phyloP scores from a whole-genome alignment of 2,329 filamentous ascomycete genomes.

The Trichoderma sp. region DNA sequence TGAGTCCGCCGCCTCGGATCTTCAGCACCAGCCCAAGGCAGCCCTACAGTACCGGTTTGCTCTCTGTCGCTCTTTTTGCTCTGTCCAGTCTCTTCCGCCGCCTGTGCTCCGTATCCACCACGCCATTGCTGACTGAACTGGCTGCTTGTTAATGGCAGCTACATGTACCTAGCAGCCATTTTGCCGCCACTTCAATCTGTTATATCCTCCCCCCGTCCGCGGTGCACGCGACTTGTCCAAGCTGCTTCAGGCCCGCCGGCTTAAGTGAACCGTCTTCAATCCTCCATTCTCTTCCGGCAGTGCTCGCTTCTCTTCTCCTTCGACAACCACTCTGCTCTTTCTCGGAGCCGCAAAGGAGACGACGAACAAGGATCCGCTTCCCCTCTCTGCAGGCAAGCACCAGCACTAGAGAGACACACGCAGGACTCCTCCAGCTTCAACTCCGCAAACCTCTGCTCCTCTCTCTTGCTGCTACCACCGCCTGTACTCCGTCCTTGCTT shows the following conservation, averaged over 20 bases:
- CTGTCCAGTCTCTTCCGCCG: slow-evolving; percentile 7
- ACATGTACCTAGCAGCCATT: neutral
- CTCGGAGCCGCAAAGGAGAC: slow-evolving; percentile 4
- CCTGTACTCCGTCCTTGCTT: neutral
- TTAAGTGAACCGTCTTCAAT: slow-evolving; percentile 10
- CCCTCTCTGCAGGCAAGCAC: slow-evolving; percentile 6
- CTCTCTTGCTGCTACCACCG: neutral
- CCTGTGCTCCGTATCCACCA: slow-evolving; percentile 12
- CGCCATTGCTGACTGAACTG: slow-evolving; percentile 7
- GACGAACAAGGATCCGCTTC: slow-evolving; percentile 6
- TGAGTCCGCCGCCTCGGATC: slow-evolving; percentile 27
- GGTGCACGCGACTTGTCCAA: slow-evolving; percentile 21
- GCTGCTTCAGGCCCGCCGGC: slow-evolving; percentile 10
- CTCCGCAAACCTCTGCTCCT: neutral
- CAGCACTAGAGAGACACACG: neutral
- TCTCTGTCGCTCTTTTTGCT: neutral
- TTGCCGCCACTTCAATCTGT: slow-evolving; percentile 6
- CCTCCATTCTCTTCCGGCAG: slow-evolving; percentile 1
- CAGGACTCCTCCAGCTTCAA: neutral
- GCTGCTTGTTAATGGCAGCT: slow-evolving; percentile 20
- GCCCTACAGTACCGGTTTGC: slow-evolving; percentile 25
- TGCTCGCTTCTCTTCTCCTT: neutral
- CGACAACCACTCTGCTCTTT: neutral
- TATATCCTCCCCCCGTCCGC: slow-evolving; percentile 20
- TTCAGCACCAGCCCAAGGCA: slow-evolving; percentile 26